These are phyloP conservation scores for Amborella trichopoda DNA, from an alignment of 164 flowering plant species.

Conservation along the genomic window DNA sequence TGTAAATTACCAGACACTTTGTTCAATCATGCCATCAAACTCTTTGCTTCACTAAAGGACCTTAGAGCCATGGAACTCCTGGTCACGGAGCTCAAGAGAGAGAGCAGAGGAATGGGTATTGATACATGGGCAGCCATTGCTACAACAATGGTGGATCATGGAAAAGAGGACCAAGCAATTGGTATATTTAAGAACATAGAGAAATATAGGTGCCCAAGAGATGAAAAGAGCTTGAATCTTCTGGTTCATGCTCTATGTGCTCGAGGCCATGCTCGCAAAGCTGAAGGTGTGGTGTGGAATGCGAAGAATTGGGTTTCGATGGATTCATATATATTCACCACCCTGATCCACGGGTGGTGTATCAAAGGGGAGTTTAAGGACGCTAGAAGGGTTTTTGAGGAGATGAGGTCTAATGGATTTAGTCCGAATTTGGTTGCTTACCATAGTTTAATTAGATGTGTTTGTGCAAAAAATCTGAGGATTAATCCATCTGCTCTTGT, in stretches of 20 bases:
- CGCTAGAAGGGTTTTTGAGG: constrained; percentile 38
- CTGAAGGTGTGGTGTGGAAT: constrained; percentile 49
- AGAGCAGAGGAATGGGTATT: constrained; percentile 35
- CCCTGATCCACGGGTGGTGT: constrained; percentile 57
- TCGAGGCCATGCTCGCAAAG: constrained; percentile 60
- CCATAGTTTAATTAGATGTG: constrained; percentile 47
- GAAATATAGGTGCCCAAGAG: constrained; percentile 42
- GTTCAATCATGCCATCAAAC: constrained; percentile 40
- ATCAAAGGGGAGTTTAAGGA: constrained; percentile 45
- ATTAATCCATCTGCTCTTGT: constrained; percentile 66
- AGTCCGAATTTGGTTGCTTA: constrained; percentile 38
- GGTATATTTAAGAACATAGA: constrained; percentile 66
- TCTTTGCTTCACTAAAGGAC: constrained; percentile 46
- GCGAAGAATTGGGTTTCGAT: constrained; percentile 27
- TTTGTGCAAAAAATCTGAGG: constrained; percentile 47
- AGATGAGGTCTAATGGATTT: constrained; percentile 44
- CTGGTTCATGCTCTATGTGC: constrained; percentile 58
- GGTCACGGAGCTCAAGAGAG: constrained; percentile 37
- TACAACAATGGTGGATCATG: constrained; percentile 42
- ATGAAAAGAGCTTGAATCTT: constrained; percentile 28
- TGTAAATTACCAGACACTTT: constrained; percentile 26
- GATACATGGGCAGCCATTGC: constrained; percentile 45
- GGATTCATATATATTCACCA: constrained; percentile 32
- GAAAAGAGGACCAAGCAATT: constrained; percentile 62
- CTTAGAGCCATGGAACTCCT: constrained; percentile 42